Evolutionary conservation across 2,329 filamentous ascomycete genomes (phyloP), one percentile per base, ranked within the genome.

Genomic region (Botrytis tulipae): DNA sequence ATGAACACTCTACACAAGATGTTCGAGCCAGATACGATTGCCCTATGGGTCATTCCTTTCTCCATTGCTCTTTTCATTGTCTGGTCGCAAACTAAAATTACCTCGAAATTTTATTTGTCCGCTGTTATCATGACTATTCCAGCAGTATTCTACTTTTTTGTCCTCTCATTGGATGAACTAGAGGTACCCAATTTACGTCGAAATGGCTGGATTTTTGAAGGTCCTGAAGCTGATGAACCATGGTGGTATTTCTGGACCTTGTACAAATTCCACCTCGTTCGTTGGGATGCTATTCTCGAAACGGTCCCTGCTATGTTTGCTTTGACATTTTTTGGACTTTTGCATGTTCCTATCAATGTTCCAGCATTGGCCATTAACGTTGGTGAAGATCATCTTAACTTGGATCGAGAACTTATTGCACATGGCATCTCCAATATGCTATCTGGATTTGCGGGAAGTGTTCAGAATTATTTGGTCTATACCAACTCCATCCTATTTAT

Each of bases 221-320:
- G 92, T 0, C 95, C 96, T 1, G 91, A 78, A 92, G 63, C 91
- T 91, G 16, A 92, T 89, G 93, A 97, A 78, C 94, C 96, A 0
- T 99, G 97, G 90, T 99, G 96, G 89, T 94, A 96, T 81, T 99
- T 99, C 80, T 99, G 97, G 83, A 97, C 94, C 0, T 88, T 98
- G 66, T 99, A 97, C 83, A 91, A 96, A 80, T 93, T 97, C 79
- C 86, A 91, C 67, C 86, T 91, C 37, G 92, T 98, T 4, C 89
- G 95, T 78, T 97, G 93, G 92, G 87, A 87, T 62, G 96, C 95
- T 4, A 87, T 99, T 67, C 84, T 87, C n/a, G 91, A 94, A 79
- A 95, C 92, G 1, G 87, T 98, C 44, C 96, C 96, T 0, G 95
- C 96, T 44, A 98, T 99, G 93, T 90, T 99, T 79, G 96, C 96